These are phyloP conservation scores for Citrus hindsii DNA, from an alignment of 345 rosid genomes.

Conservation along the genomic window DNA sequence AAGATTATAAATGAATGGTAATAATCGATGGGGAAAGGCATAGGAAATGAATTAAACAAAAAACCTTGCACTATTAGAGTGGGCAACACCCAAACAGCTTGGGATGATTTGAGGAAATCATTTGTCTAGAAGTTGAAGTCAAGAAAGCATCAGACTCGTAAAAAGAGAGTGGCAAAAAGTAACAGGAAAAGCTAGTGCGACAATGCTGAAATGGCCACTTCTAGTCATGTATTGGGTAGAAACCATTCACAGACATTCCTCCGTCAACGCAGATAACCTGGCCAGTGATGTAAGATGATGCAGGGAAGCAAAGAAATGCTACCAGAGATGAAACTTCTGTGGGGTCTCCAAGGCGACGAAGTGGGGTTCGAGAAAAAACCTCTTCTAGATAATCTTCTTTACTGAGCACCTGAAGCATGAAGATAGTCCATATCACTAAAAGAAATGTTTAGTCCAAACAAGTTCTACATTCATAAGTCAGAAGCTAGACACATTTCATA, in stretches of 20 bases:
- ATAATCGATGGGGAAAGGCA: neutral
- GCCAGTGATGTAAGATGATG: constrained; percentile 76
- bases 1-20: neutral
- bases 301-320: constrained; percentile 76
- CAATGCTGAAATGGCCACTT: neutral
- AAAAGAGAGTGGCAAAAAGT: neutral
- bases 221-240: constrained; percentile 47
- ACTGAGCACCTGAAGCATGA: constrained; percentile 33
- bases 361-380: constrained; percentile 55
- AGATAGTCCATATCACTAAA: neutral
- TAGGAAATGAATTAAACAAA: neutral
- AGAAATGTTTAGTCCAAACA: neutral
- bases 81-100: neutral
- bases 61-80: neutral
- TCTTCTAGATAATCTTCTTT: constrained; percentile 46
- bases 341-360: constrained; percentile 57
- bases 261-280: constrained; percentile 69
- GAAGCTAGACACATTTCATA: neutral
- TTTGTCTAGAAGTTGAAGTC: neutral
- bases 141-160: neutral
- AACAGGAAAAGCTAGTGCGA: neutral
- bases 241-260: constrained; percentile 63
- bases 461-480: neutral
- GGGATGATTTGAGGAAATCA: neutral
- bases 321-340: constrained; percentile 61